Evolutionary conservation across 2,329 filamentous ascomycete genomes (phyloP), one percentile per base, ranked within the genome.

Genomic region (Gremmenia infestans): DNA sequence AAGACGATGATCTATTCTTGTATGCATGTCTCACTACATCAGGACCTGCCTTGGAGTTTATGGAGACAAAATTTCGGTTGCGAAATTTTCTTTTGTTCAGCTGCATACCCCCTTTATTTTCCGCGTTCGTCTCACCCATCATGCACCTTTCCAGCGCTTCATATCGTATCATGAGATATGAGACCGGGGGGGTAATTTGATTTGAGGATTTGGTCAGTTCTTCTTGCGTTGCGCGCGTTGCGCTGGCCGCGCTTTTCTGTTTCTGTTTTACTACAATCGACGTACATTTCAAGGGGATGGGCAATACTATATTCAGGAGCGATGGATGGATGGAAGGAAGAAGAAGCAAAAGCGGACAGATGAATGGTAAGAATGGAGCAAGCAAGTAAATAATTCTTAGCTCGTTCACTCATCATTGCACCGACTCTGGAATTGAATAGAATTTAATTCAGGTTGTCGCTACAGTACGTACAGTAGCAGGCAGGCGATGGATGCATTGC

Each of bases 1-100:
- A 22, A 63, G 56, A 60, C 56, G 63, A 62, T 67, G 54, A 66
- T 62, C 45, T 58, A 50, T 54, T 53, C 35, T 54, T 35, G 9
- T 54, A 42, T 53, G 46, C 54, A 55, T 55, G 53, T 58, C 50
- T 57, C 52, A 57, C 59, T 40, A 57, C 52, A 58, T 60, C 60
- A 14, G 42, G 42, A 45, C 19, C 19, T 45, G 39, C 42, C 14
- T 45, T 45, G 12, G 28, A 25, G 36, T 43, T 32, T 23, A 23
- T 48, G 23, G 50, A 52, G 45, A 25, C 52, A 40, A 54, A 48
- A 54, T 52, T 28, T 48, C 46, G 46, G 15, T 45, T 42, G 45
- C 37, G 36, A 28, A 48, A 52, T 40, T 51, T 53, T 22, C 42
- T 23, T 57, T 53, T 57, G 36, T 43, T 28, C n/a, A 39, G 42